Conservation (phyloP, 495 filamentous ascomycete species). For the Baudoinia panamericana region DNA sequence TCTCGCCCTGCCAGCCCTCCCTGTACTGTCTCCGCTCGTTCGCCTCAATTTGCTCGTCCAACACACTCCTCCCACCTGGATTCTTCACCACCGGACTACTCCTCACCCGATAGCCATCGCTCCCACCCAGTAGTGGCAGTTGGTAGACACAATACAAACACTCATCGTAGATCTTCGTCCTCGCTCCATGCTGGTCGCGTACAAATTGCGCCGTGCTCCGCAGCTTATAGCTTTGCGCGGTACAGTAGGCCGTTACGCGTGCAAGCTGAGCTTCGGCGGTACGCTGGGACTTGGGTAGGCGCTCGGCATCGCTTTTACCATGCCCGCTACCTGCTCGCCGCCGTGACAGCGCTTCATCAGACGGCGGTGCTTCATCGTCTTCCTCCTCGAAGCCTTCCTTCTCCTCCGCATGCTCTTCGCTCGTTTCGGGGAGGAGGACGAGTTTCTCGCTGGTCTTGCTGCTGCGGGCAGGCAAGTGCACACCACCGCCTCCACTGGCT, state of each 20-base stretch:
- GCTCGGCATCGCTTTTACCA: conserved; percentile 81
- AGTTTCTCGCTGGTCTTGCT: conserved; percentile 92
- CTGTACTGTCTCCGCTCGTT: conserved; percentile 82
- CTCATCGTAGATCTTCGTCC: conserved; percentile 98
- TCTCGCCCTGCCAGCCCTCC: conserved; percentile 60
- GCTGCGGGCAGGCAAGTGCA: conserved; percentile 68
- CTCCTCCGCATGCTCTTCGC: conserved; percentile 22
- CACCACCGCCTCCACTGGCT: conserved; percentile 3
- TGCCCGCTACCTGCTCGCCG: conserved; percentile 35
- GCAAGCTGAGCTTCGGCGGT: conserved; percentile 62
- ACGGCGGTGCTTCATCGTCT: conserved; percentile 50
- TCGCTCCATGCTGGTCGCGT: conserved; percentile 75
- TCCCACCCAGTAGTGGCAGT: conserved; percentile 70
- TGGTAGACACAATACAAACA: conserved; percentile 95
- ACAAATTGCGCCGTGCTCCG: conserved; percentile 75
- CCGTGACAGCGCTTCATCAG: conserved; percentile 62
- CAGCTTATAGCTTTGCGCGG: conserved; percentile 84
- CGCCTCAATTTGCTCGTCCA: conserved; percentile 93
- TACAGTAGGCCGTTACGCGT: conserved; percentile 90
- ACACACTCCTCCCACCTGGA: conserved; percentile 77
- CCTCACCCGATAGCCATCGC: conserved; percentile 70
- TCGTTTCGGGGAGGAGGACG: conserved; percentile 81
- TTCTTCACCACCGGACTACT: conserved; percentile 86
- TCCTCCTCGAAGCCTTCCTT: conserved; percentile 37
- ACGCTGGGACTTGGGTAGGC: conserved; percentile 76